Base-by-base conservation (phyloP, 2,329 filamentous ascomycete genomes). In the Sclerotinia sclerotiorum region DNA sequence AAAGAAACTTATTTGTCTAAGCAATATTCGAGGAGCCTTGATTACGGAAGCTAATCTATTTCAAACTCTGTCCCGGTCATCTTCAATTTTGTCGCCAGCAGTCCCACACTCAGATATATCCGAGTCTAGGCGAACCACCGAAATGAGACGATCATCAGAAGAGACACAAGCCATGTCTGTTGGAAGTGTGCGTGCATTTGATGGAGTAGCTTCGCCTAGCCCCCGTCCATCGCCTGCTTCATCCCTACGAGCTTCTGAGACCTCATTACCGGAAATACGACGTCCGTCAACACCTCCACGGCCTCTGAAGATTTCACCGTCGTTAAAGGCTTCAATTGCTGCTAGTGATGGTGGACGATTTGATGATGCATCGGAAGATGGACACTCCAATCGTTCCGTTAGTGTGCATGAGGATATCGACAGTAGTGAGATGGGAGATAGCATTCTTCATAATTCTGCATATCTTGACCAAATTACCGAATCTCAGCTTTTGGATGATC, bases 31-130 rank as follows among this genome's bases (percentile, higher is more conserved):
- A 29, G 89, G 88, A 19, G 85, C 84, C 71, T 77, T 92, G 39
- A 87, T 91, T 52, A 89, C 88, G 3, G 88, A 92, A 72, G 86
- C 87, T 24, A 87, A 87, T 58, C 83, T 87, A 51, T 90, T 91
- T 69, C 85, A 87, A 5, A 83, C 83, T 13, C 78, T 90, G 51
- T 84, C 84, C 15, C 83, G 83, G 54, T 85, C 86, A 5, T 84
- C 87, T 1, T 85, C 86, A 1, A 80, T 86, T 72, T 83, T 84
- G 7, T 89, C 88, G 1, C 87, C 89, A 2, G 79, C 80, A 7
- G 81, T 82, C 69, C 81, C 82, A 5, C 80, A 79, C 61, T 86
- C 85, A 8, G 73, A 76, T 60, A 77, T 82, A 7, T 76, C 79
- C 11, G 73, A 79, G 32, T 74, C 76, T 42, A 78, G 73, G 51